Conservation (phyloP, 78 protist species). For the Dictyostelium brefeldianum region DNA sequence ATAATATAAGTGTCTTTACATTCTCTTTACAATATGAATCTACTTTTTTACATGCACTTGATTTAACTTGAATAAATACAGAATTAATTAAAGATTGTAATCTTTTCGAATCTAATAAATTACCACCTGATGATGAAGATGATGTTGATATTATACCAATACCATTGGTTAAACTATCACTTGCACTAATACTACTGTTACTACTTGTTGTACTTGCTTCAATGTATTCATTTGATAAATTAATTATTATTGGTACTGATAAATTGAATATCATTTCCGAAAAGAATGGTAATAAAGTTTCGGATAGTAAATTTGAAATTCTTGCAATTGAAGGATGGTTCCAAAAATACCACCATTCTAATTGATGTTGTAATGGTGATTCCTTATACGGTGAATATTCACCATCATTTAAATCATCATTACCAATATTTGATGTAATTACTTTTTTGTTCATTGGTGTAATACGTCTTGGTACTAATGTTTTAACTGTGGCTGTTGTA, state of each 20-base stretch:
- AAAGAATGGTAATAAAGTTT: conserved; percentile 65
- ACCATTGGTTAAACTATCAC: background rate
- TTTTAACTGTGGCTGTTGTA: background rate
- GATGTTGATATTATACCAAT: background rate
- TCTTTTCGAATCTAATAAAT: conserved; percentile 20
- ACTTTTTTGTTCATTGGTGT: conserved; percentile 30
- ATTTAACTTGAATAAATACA: background rate
- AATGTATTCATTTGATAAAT: conserved; percentile 20
- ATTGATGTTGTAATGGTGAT: conserved; percentile 41
- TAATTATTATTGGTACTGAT: conserved; percentile 41
- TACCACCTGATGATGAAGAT: background rate
- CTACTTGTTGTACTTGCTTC: background rate
- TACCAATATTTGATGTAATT: background rate
- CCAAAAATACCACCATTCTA: conserved; percentile 81
- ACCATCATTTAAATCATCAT: background rate
- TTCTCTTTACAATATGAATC: conserved; percentile 37
- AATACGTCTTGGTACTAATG: conserved; percentile 1
- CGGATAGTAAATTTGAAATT: conserved; percentile 49
- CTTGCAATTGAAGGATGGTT: conserved; percentile 61
- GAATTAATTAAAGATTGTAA: conserved; percentile 9
- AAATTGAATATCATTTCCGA: conserved; percentile 66
- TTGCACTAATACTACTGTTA: background rate
- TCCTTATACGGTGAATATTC: background rate
- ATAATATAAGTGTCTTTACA: background rate
- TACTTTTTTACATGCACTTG: conserved; percentile 7